Evolutionary conservation across 768 basidiomycete genomes (phyloP).

Genomic region (Dentipellis fragilis): DNA sequence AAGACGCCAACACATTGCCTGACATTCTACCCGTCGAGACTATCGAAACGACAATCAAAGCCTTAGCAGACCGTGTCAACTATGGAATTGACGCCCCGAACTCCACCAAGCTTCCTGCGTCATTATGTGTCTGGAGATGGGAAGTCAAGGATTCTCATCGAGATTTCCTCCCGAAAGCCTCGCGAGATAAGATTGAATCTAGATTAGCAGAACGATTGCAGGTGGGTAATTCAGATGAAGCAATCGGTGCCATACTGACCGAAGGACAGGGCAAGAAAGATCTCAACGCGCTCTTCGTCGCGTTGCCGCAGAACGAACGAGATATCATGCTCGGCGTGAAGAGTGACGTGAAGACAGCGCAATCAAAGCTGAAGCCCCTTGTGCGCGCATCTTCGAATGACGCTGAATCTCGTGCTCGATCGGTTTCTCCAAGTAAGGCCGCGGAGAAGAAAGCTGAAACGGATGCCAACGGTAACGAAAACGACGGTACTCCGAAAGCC

Average conservation of each 20-base stretch:
- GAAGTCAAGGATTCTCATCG: constrained; percentile 55
- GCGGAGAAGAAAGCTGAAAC: constrained; percentile 16
- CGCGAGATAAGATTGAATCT: constrained; percentile 48
- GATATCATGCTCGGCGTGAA: constrained; percentile 39
- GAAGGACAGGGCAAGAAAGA: constrained; percentile 45
- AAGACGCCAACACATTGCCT: constrained; percentile 22
- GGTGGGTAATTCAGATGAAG: constrained; percentile 27
- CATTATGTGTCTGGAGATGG: constrained; percentile 80
- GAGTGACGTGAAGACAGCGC: constrained; percentile 26
- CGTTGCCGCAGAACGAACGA: constrained; percentile 47
- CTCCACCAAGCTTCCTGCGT: constrained; percentile 46
- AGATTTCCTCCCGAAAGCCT: constrained; percentile 60
- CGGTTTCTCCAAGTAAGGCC: not conserved
- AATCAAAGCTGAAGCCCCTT: constrained; percentile 4
- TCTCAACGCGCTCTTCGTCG: constrained; percentile 42
- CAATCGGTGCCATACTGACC: not conserved
- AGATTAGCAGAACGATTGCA: constrained; percentile 57
- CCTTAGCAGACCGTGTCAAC: constrained; percentile 58
- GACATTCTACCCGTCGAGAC: constrained; percentile 30
- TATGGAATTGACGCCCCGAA: constrained; percentile 60
- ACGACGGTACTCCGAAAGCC: constrained; percentile 16
- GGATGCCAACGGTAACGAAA: constrained; percentile 28
- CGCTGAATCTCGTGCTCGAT: not conserved
- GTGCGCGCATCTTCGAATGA: constrained; percentile 9
- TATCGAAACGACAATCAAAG: constrained; percentile 59